Conservation (phyloP, 2,329 filamentous ascomycete species). For the Hymenoscyphus salicellus region DNA sequence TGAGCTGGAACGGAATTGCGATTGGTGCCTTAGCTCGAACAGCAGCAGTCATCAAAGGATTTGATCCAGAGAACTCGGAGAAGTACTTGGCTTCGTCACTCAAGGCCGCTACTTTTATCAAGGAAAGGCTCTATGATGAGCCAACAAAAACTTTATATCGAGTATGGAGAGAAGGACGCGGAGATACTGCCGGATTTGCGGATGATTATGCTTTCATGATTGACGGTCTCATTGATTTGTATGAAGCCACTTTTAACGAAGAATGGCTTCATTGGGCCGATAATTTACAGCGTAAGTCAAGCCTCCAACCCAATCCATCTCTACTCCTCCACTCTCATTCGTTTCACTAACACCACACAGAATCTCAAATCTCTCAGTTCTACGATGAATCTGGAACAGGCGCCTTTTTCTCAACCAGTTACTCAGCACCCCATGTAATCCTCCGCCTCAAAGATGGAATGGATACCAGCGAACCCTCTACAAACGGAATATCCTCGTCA, state of each 20-base stretch:
- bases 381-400: constrained; percentile 55
- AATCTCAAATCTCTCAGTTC: constrained; percentile 72
- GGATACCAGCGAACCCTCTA: constrained; percentile 85
- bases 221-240: constrained; percentile 77
- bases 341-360: constrained; percentile 40
- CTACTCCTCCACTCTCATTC: not conserved
- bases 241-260: constrained; percentile 76
- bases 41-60: constrained; percentile 61
- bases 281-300: constrained; percentile 64
- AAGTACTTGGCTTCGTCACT: constrained; percentile 65
- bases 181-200: constrained; percentile 71
- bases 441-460: constrained; percentile 92
- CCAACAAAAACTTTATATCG: constrained; percentile 63
- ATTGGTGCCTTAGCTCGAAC: constrained; percentile 79
- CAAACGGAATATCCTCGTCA: constrained; percentile 80
- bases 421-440: constrained; percentile 64
- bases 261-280: constrained; percentile 77
- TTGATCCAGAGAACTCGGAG: constrained; percentile 55
- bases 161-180: constrained; percentile 66
- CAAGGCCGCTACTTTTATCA: constrained; percentile 70
- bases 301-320: too few species aligned
- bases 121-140: constrained; percentile 67
- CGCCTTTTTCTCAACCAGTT: constrained; percentile 72
- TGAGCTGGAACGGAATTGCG: constrained; percentile 83
- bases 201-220: constrained; percentile 94